These are phyloP conservation scores for Pyrenula aspistea DNA, from an alignment of 495 filamentous ascomycete genomes.

Conservation along the genomic window DNA sequence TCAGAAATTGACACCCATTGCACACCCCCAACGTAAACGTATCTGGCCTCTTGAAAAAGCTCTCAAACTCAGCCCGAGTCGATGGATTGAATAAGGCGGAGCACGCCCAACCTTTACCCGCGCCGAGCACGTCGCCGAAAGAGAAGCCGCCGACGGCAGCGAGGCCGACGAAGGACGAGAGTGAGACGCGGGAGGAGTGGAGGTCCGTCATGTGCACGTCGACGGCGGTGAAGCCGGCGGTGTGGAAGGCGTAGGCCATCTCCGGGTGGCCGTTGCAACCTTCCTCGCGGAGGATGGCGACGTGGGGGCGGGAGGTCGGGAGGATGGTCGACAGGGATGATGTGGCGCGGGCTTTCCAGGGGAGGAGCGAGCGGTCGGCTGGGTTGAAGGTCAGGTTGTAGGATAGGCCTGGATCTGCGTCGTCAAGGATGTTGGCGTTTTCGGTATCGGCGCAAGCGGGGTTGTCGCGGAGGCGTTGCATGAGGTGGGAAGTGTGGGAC, in stretches of 20 bases:
- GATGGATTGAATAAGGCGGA: slow-evolving; percentile 75
- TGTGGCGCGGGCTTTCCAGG: slow-evolving; percentile 10
- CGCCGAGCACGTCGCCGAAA: slow-evolving; percentile 91
- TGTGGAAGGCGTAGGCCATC: slow-evolving; percentile 94
- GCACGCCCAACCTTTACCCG: slow-evolving; percentile 94
- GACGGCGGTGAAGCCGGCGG: slow-evolving; percentile 78
- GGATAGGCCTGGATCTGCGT: slow-evolving; percentile 67
- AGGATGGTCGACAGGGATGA: slow-evolving; percentile 42
- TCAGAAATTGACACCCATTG: slow-evolving; percentile 96
- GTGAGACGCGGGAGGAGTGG: slow-evolving; percentile 59
- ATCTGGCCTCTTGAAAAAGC: slow-evolving; percentile 79
- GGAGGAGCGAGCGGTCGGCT: slow-evolving; percentile 53
- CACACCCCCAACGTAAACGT: slow-evolving; percentile 93
- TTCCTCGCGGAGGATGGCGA: slow-evolving; percentile 90
- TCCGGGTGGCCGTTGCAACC: slow-evolving; percentile 92
- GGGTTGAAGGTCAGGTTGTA: slow-evolving; percentile 80
- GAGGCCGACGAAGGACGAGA: slow-evolving; percentile 72
- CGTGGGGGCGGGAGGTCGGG: slow-evolving; percentile 61
- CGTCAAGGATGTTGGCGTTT: slow-evolving; percentile 63
- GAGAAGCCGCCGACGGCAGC: slow-evolving; percentile 96
- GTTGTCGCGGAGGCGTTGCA: slow-evolving; percentile 87
- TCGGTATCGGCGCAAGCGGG: slow-evolving; percentile 79
- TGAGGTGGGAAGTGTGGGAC: slow-evolving; percentile 76
- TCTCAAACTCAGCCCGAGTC: slow-evolving; percentile 62
- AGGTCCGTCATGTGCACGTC: slow-evolving; percentile 98